Evolutionary conservation across 306 rosid genomes (phyloP).

Genomic region (Hippophae rhamnoides): DNA sequence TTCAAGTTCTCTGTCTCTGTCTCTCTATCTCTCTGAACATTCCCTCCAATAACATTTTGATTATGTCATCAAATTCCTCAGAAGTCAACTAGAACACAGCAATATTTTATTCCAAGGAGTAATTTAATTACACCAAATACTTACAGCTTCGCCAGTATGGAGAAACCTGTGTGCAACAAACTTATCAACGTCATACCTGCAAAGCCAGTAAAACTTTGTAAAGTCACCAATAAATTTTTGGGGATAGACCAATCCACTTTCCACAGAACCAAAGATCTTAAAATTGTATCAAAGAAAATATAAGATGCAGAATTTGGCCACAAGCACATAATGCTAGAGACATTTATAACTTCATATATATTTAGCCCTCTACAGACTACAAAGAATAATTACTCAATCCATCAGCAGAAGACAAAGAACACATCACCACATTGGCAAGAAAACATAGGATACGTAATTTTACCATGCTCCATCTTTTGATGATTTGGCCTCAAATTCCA

Average conservation of each 20-base stretch:
- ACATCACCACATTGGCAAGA: not conserved
- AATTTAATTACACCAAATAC: slow-evolving; percentile 17
- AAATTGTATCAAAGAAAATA: not conserved
- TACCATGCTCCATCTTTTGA: slow-evolving; percentile 96
- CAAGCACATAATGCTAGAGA: too few relatives aligned
- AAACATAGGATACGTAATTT: slow-evolving; percentile 6
- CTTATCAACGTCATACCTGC: slow-evolving; percentile 87
- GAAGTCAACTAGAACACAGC: not conserved
- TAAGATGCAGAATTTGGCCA: not conserved
- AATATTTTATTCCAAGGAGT: not conserved
- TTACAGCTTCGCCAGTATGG: slow-evolving; percentile 77
- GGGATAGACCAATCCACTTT: not conserved
- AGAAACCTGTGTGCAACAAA: slow-evolving; percentile 62
- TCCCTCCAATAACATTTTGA: not conserved
- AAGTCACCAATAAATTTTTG: not conserved
- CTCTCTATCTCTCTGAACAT: not conserved
- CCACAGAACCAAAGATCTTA: not conserved
- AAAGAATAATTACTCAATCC: not conserved
- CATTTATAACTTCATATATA: not conserved
- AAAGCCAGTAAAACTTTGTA: slow-evolving; percentile 9
- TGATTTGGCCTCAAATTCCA: slow-evolving; percentile 93
- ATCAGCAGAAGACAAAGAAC: not conserved
- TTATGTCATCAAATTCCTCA: not conserved
- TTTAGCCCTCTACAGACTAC: not conserved
- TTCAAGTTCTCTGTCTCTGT: not conserved